Evolutionary conservation across 2,329 filamentous ascomycete genomes (phyloP), one percentile per base, ranked within the genome.

Genomic region (Penicillium sp.): DNA sequence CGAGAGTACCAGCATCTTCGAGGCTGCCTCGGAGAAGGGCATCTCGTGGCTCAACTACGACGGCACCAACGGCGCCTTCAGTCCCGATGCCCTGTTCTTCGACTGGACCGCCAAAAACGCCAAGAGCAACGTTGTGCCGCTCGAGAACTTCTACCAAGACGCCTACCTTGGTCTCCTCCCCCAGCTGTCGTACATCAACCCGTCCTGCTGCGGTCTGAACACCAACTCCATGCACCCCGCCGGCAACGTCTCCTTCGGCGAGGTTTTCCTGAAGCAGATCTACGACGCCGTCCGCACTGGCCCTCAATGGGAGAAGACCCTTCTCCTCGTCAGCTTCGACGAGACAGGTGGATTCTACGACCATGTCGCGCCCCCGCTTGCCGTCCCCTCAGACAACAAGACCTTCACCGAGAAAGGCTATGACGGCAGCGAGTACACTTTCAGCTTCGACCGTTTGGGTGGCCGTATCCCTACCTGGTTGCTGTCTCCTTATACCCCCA

Each of bases 291-390:
- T 74, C 43, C 72, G 72, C 56, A 62, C 67, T 35, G 61, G 69
- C 7, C 69, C 70, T 14, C 70, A 74, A 52, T 74, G 72, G 72
- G 65, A 74, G 10, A 65, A 72, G 54, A 70, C 70, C 37, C 63
- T 74, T 13, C 63, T 72, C 18, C 55, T 74, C 20, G 49, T 74
- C 44, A 72, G 69, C 48, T 74, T 68, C 57, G 72, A 74, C 38
- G 72, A 74, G 64, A 70, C 68, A 2, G 71, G 72, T 55, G 72
- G 72, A 37, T 74, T 74, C 66, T 70, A 63, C 60, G 72, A 74
- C 64, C 72, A 74, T 61, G 68, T 74, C 20, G 58, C 63, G 34
- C 66, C 72, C 18, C 70, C 69, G n/a, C 61, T 66, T 31, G 70
- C 68, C 24, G 63, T 69, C 13, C 66, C 69, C 42, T 68, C 71